Evolutionary conservation across 805 yeast species (phyloP).

Genomic region (Ogataea kodamae): DNA sequence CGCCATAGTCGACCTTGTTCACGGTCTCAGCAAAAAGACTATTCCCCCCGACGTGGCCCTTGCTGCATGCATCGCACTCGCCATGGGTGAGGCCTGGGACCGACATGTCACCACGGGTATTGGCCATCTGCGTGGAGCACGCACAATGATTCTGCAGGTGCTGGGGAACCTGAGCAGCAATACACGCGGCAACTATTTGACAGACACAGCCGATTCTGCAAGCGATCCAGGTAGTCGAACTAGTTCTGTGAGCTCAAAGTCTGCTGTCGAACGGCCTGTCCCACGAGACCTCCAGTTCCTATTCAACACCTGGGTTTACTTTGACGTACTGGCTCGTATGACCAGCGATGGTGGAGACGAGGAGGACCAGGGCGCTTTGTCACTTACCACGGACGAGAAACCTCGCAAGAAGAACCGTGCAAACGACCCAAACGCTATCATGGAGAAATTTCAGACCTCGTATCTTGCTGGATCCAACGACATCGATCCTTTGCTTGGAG

Average conservation of each 20-base stretch:
- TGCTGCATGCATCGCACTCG: slow-evolving; percentile 59
- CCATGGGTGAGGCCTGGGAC: slow-evolving; percentile 69
- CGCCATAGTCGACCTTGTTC: slow-evolving; percentile 56
- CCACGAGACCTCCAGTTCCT: slow-evolving; percentile 37
- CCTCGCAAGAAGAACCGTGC: slow-evolving; percentile 11
- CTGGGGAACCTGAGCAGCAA: slow-evolving; percentile 25
- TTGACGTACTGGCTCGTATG: slow-evolving; percentile 65
- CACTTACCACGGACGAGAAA: slow-evolving; percentile 4
- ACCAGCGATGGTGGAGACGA: slow-evolving; percentile 49
- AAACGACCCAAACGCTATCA: slow-evolving; percentile 27
- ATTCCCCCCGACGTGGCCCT: slow-evolving; percentile 64
- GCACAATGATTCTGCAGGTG: slow-evolving; percentile 53
- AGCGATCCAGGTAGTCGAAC: slow-evolving; percentile 11
- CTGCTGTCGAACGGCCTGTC: slow-evolving; percentile 1
- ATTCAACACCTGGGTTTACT: slow-evolving; percentile 64
- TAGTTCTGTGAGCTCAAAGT: slow-evolving; percentile 7
- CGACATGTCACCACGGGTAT: slow-evolving; percentile 64
- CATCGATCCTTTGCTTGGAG: slow-evolving; percentile 65
- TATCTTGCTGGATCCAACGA: slow-evolving; percentile 33
- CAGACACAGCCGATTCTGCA: background rate
- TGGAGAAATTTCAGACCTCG: slow-evolving; percentile 40
- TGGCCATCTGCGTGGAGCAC: slow-evolving; percentile 66
- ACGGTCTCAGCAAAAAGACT: slow-evolving; percentile 44
- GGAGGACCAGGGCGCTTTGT: slow-evolving; percentile 6
- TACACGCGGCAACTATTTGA: slow-evolving; percentile 14